Base-by-base conservation (phyloP, 1,139 yeast species). In the Candida glucosophila region DNA sequence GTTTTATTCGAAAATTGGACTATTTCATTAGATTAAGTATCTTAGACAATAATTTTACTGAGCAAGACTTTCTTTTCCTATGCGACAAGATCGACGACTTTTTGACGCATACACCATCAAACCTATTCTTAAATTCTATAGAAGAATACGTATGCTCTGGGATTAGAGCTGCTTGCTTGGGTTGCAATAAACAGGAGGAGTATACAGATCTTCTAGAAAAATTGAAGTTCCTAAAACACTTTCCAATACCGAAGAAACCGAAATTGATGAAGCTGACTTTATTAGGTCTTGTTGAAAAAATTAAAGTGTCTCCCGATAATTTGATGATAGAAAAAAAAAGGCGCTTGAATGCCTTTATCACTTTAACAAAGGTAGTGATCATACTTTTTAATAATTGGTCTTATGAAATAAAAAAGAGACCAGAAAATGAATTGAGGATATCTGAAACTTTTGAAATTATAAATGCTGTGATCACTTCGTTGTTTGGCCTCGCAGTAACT, bases 11-110 rank as follows among this genome's bases (percentile, higher is more conserved):
- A n/a, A 37, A 34, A 20, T 20, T 47, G 4, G 45, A 47, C 22
- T 40, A 37, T 26, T 40, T 31, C 21, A 20, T 45, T n/a, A 33
- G 42, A 11, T 29, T 45, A 6, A 39, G 39, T 13, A 24, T 45
- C 8, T 23, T 42, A 8, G 48, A 46, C 28, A 43, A 44, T 11
- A 37, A 37, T 15, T 27, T 39, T 15, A 29, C 40, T 5, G 15
- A 20, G 6, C 19, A 26, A 8, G 44, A 42, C 16, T 30, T 41
- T 15, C 22, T 29, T 15, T 14, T n/a, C n/a, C 22, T 39, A 9
- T 25, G 32, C 20, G 37, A 23, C 20, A 33, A 32, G 14, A 27
- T 38, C 10, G 23, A 23, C 5, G 24, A 25, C n/a, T 30, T 34
- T 23, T 19, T 41, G n/a, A 15, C 17, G 5, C 23, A 25, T 13